Conservation (phyloP, 2,329 filamentous ascomycete species). For the Penicillium nordicum region DNA sequence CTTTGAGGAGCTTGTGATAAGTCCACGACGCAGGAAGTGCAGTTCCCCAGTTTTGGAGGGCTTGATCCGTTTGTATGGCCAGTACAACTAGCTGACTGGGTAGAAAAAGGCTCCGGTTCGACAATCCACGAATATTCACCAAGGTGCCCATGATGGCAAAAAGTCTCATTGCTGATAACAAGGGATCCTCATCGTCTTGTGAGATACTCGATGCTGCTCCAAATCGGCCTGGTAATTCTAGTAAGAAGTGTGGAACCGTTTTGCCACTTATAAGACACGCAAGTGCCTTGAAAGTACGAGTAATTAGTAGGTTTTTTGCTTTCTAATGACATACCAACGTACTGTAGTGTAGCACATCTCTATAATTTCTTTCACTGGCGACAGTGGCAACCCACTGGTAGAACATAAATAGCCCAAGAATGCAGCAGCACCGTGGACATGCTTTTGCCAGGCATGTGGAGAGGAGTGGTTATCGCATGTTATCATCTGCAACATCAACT, state of each 20-base stretch:
- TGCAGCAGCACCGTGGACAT: not conserved
- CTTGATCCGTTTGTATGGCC: not conserved
- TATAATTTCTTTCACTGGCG: slow-evolving; percentile 1
- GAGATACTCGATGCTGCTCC: not conserved
- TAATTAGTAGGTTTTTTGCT: not conserved
- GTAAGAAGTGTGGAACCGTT: not conserved
- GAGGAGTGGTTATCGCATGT: slow-evolving; percentile 1
- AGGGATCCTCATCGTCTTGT: not conserved
- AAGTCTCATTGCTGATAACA: not conserved
- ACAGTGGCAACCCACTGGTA: not conserved
- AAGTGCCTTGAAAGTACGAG: not conserved
- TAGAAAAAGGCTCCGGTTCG: not conserved
- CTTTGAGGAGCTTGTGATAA: not conserved
- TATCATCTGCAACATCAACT: not conserved
- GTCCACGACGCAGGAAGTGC: not conserved
- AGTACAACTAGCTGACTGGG: not conserved
- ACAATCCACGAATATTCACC: not conserved
- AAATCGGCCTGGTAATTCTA: not conserved
- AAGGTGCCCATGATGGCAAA: not conserved
- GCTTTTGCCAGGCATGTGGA: not conserved
- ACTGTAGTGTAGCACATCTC: slow-evolving; percentile 4
- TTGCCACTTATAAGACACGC: not conserved
- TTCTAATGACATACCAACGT: not conserved
- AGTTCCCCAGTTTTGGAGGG: not conserved
- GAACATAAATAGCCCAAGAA: not conserved